Percentiles rank a stretch among this genome's conserved stretches.
These are phyloP conservation scores for Pezicula radicicola DNA, from an alignment of 2,329 filamentous ascomycete species.

Conservation along the genomic window DNA sequence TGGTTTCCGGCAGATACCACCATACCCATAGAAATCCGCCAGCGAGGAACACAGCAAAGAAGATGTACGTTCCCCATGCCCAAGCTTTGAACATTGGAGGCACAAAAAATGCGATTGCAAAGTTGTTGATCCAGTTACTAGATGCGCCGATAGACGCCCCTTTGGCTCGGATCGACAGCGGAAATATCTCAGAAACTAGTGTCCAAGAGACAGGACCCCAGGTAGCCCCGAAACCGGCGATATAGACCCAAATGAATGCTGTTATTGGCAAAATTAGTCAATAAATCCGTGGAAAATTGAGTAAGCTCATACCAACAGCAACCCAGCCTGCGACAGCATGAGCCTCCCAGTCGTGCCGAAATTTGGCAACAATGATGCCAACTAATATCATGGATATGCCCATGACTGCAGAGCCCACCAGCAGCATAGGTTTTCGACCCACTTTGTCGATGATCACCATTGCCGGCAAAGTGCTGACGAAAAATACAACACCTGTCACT, in stretches of 20 bases:
- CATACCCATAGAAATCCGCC: conserved; percentile 44
- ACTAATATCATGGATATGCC: conserved; percentile 35
- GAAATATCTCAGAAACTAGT: conserved; percentile 35
- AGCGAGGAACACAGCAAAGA: conserved; percentile 49
- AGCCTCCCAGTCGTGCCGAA: conserved; percentile 32
- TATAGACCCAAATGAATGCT: conserved; percentile 29
- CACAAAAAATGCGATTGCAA: conserved; percentile 43
- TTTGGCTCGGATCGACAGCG: conserved; percentile 32
- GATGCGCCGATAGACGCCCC: conserved; percentile 40
- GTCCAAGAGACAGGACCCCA: conserved; percentile 34
- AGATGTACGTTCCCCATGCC: conserved; percentile 53
- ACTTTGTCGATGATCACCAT: conserved; percentile 38
- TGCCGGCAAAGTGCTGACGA: conserved; percentile 30
- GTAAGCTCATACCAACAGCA: conserved; percentile 24
- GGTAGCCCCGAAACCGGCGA: conserved; percentile 26
- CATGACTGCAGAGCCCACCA: conserved; percentile 36
- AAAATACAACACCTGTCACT: conserved; percentile 56
- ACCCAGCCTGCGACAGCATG: conserved; percentile 36
- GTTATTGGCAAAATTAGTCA: neutral
- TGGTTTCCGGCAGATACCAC: conserved; percentile 52
- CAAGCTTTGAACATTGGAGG: conserved; percentile 38
- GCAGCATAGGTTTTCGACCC: conserved; percentile 37
- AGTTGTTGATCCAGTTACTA: conserved; percentile 44
- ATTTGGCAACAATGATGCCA: conserved; percentile 37
- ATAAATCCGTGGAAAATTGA: neutral